Base-by-base conservation (phyloP, 306 rosid genomes). In the Inga laurina region DNA sequence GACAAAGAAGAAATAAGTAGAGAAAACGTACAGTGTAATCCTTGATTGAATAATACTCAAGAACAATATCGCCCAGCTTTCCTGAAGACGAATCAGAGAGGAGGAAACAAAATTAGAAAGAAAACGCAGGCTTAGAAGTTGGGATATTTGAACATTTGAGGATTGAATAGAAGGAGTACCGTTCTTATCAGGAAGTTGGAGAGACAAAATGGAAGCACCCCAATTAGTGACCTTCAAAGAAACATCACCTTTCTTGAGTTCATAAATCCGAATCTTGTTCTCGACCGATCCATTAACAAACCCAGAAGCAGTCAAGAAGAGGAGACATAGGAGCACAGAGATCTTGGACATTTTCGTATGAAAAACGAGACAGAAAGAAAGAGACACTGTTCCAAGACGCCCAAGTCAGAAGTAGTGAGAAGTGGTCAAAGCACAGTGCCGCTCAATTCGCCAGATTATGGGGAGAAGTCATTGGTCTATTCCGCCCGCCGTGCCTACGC, bases 121-220 rank as follows among this genome's bases (percentile, higher is more conserved):
- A 22, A 44, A 45, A 44, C 2, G 2, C 35, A 79, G 19, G 21
- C 34, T 37, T 74, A 5, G 35, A 13, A 41, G 4, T n/a, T 43
- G 8, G 14, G 10, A 1, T 14, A 74, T 10, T 4, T 15, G 65
- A 52, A 59, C 24, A 35, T 21, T 30, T 9, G 54, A 70, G 44
- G 52, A 11, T 62, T 27, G 68, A 10, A 68, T 66, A 64, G 74
- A 74, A 72, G 48, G 76, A 86, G 35, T 5, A 18, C 94, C 94
- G 59, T 89, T 24, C 76, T 68, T 85, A 79, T 91, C 93, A 15
- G 95, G 95, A 16, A 89, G 74, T 30, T 76, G 8, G 7, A 89
- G 78, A 16, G 92, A 89, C 48, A 86, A 68, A 56, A 89, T 83
- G 37, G 91, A 27, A 24, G 95, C 95, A 41, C 95, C 95, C 93